Evolutionary conservation across 129 eudicot genomes (phyloP).

Genomic region (Gnaphalium uliginosum): DNA sequence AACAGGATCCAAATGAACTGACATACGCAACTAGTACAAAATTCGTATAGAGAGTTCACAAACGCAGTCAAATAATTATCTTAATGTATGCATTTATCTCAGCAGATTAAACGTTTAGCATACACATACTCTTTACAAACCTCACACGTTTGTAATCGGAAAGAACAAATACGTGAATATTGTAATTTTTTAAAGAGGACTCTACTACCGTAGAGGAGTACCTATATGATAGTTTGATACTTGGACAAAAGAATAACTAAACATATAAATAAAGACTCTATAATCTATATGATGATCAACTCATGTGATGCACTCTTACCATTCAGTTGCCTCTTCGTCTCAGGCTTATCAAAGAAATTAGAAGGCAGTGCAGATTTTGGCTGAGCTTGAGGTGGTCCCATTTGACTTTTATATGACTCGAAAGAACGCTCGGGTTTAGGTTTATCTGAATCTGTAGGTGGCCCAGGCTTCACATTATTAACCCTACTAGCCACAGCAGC

Average conservation of each 20-base stretch:
- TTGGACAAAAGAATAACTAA: not conserved
- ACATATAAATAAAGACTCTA: not conserved
- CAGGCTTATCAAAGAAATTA: slow-evolving; percentile 72
- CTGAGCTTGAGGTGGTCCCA: slow-evolving; percentile 43
- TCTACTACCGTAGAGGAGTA: not conserved
- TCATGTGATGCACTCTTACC: slow-evolving; percentile 42
- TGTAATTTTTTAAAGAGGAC: no score
- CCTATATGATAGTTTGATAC: not conserved
- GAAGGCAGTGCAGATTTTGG: slow-evolving; percentile 63
- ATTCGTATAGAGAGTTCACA: slow-evolving; percentile 4
- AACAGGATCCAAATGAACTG: not conserved
- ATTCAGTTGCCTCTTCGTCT: slow-evolving; percentile 55
- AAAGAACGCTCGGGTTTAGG: slow-evolving; percentile 37
- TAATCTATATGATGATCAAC: no score
- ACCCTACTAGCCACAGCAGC: slow-evolving; percentile 61
- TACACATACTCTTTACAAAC: not conserved
- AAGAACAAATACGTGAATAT: not conserved
- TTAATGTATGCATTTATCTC: slow-evolving; percentile 7
- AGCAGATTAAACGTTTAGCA: not conserved
- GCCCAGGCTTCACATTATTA: slow-evolving; percentile 47
- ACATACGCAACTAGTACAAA: slow-evolving; percentile 6
- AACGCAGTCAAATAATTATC: slow-evolving; percentile 7
- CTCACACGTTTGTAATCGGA: not conserved
- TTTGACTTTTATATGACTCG: slow-evolving; percentile 35
- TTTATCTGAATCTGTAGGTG: slow-evolving; percentile 45